phyloP scores from a whole-genome alignment of 495 filamentous ascomycete species.

The Aspergillus panamensis region DNA sequence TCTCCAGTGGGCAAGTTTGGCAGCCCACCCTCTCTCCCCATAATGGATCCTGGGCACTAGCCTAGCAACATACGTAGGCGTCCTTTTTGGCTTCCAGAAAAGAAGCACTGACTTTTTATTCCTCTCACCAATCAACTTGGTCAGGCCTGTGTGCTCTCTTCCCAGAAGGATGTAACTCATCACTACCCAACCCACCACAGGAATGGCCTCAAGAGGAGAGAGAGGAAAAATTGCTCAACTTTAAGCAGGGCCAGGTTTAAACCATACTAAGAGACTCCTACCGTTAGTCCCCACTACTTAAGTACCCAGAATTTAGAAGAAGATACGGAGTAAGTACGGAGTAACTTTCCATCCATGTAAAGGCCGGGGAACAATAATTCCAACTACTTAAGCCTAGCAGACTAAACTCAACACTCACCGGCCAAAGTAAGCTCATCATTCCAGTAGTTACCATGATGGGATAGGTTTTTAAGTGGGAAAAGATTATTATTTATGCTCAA shows the following conservation, averaged over 20 bases:
- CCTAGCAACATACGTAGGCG: background rate
- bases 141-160: background rate
- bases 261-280: background rate
- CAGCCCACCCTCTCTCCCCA: background rate
- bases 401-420: background rate
- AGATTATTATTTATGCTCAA: background rate
- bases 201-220: background rate
- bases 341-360: background rate
- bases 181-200: background rate
- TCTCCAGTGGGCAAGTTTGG: constrained; percentile 3
- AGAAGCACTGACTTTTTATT: background rate
- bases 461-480: background rate
- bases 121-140: background rate
- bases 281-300: background rate
- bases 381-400: background rate
- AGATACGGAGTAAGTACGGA: constrained; percentile 7
- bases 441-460: too few species aligned
- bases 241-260: background rate
- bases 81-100: background rate
- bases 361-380: constrained; percentile 11
- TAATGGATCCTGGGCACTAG: background rate
- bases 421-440: background rate
- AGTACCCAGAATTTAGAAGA: too few species aligned
- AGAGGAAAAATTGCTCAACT: background rate
- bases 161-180: background rate